A percentile compares a stretch with the other conserved stretches of the same genome.
phyloP scores from a whole-genome alignment of 2,329 filamentous ascomycete genomes.

The Raffaelea deltoideospora region DNA sequence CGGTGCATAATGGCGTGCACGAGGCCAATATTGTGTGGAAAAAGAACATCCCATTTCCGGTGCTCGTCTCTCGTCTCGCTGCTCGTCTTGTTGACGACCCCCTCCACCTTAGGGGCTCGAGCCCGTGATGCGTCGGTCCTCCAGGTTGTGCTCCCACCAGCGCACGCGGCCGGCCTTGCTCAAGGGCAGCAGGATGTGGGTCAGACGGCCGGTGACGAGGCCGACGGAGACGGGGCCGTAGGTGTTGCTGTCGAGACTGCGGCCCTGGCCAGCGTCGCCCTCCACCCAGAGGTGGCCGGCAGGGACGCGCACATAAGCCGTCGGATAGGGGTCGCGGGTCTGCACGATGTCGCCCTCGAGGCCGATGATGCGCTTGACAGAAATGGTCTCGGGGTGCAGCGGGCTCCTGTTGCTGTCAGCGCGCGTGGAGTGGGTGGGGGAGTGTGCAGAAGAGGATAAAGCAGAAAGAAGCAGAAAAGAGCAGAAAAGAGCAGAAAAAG shows the following conservation, averaged over 20 bases:
- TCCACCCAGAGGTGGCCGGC: constrained; percentile 88
- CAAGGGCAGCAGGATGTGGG: constrained; percentile 56
- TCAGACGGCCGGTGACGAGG: constrained; percentile 60
- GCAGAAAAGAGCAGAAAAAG: background rate
- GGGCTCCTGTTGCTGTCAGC: too few species aligned
- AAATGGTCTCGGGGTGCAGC: constrained; percentile 48
- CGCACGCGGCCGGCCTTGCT: constrained; percentile 39
- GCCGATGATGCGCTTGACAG: constrained; percentile 72
- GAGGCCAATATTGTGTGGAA: too few species aligned
- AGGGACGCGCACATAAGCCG: constrained; percentile 48
- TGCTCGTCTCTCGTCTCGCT: too few species aligned
- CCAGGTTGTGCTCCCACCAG: constrained; percentile 36
- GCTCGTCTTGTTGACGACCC: too few species aligned
- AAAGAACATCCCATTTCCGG: too few species aligned
- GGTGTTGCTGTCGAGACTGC: constrained; percentile 70
- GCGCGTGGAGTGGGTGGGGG: too few species aligned
- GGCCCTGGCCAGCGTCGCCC: constrained; percentile 61
- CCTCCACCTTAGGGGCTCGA: too few species aligned
- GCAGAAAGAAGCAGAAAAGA: background rate
- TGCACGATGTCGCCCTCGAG: constrained; percentile 64
- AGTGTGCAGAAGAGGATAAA: too few species aligned
- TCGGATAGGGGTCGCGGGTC: constrained; percentile 46
- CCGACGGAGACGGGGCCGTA: constrained; percentile 72
- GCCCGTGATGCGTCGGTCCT: too few species aligned
- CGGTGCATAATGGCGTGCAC: too few species aligned